phyloP scores from a whole-genome alignment of 208 protist species.

The Herpetomonas tarakana region DNA sequence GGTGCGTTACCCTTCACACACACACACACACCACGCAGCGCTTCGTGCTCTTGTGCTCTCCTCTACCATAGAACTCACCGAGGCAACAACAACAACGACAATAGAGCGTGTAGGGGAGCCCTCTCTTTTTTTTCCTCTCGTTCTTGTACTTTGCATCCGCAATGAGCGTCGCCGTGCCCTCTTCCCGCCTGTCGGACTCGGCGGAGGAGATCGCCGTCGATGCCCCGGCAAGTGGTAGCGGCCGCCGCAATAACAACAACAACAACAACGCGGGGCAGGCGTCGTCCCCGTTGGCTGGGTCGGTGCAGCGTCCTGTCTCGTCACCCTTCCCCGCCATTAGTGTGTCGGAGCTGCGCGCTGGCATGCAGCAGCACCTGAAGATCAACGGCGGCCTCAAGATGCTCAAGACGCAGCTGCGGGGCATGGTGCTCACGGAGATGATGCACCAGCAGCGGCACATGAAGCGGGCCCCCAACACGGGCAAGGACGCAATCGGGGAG shows the following conservation, averaged over 20 bases:
- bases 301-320: not conserved
- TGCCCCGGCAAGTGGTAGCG: not conserved
- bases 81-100: too few relatives aligned
- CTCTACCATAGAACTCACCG: too few relatives aligned
- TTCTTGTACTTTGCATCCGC: too few relatives aligned
- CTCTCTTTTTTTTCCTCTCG: too few relatives aligned
- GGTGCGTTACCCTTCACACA: too few relatives aligned
- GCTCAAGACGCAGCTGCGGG: conserved; percentile 85
- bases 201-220: not conserved
- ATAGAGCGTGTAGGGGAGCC: too few relatives aligned
- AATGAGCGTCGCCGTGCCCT: not conserved
- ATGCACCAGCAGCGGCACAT: conserved; percentile 38
- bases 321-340: conserved; percentile 13
- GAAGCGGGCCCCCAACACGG: not conserved
- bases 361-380: conserved; percentile 73
- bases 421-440: conserved; percentile 71
- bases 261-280: not conserved
- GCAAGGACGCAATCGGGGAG: not conserved
- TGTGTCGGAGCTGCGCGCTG: conserved; percentile 64
- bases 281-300: too few relatives aligned
- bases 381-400: conserved; percentile 60
- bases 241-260: not conserved
- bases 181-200: not conserved
- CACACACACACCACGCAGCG: too few relatives aligned
- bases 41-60: too few relatives aligned